Evolutionary conservation across 1,139 yeast genomes (phyloP).

Genomic region (Geotrichum siamense): DNA sequence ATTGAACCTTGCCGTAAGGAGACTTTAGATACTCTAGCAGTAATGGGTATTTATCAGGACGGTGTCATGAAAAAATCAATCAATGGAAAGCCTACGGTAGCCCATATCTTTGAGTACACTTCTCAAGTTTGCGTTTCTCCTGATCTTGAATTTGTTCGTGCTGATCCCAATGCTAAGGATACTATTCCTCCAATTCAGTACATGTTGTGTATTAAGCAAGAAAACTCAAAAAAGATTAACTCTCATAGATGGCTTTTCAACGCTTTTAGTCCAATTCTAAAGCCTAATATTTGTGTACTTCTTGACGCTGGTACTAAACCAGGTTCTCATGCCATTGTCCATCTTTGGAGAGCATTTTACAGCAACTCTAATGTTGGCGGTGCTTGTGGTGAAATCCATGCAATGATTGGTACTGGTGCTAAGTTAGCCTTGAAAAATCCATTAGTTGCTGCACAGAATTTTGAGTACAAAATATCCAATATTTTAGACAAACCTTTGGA

Average conservation of each 20-base stretch:
- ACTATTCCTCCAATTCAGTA: constrained; percentile 70
- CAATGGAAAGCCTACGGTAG: constrained; percentile 77
- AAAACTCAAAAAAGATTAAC: constrained; percentile 85
- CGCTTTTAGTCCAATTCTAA: constrained; percentile 78
- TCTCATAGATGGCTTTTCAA: constrained; percentile 98
- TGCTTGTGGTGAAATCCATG: constrained; percentile 89
- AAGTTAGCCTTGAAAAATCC: constrained; percentile 53
- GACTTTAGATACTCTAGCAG: constrained; percentile 76
- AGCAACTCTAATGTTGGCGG: constrained; percentile 84
- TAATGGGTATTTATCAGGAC: constrained; percentile 92
- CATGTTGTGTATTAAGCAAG: constrained; percentile 79
- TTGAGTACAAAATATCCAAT: constrained; percentile 88
- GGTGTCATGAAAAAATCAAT: constrained; percentile 89
- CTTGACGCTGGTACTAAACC: constrained; percentile 97
- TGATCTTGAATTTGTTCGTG: constrained; percentile 38
- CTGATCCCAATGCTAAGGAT: constrained; percentile 54
- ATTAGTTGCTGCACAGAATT: constrained; percentile 84
- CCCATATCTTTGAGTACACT: constrained; percentile 88
- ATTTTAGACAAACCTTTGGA: constrained; percentile 88
- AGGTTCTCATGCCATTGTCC: constrained; percentile 67
- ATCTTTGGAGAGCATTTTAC: constrained; percentile 86
- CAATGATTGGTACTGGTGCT: constrained; percentile 77
- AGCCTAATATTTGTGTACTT: constrained; percentile 78
- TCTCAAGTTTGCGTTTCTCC: constrained; percentile 57
- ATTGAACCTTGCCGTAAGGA: constrained; percentile 82